A percentile compares a stretch with the other conserved stretches of the same genome.
Evolutionary conservation across 495 filamentous ascomycete species (phyloP).

Genomic region (Penicillium fimorum): DNA sequence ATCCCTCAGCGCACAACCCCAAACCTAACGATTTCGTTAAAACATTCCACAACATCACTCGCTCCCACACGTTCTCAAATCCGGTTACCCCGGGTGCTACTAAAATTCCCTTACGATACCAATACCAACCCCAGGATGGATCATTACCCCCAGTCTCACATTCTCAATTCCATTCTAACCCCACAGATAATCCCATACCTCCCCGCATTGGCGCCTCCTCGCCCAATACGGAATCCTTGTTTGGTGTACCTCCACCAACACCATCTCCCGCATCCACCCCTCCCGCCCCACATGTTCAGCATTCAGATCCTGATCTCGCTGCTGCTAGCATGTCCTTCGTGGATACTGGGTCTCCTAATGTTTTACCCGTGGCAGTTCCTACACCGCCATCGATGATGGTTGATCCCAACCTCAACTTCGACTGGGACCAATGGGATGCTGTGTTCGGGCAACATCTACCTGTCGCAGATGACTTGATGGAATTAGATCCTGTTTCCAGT

Average conservation of each 20-base stretch:
- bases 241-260: conserved; percentile 14
- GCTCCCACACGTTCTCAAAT: conserved; percentile 32
- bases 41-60: conserved; percentile 43
- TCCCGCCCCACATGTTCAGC: conserved; percentile 10
- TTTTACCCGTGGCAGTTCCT: conserved; percentile 24
- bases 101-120: conserved; percentile 29
- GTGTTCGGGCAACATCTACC: conserved; percentile 50
- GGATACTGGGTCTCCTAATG: conserved; percentile 26
- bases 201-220: conserved; percentile 9
- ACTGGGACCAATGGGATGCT: conserved; percentile 54
- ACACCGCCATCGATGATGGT: conserved; percentile 48
- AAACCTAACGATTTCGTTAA: conserved; percentile 36
- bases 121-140: conserved; percentile 20
- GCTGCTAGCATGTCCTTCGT: conserved; percentile 21
- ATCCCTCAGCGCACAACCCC: conserved; percentile 6
- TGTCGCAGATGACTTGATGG: conserved; percentile 48
- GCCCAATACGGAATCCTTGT: conserved; percentile 13
- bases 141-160: conserved; percentile 12
- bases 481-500: conserved; percentile 41
- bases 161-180: conserved; percentile 16
- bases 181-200: conserved; percentile 12
- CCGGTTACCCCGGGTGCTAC: conserved; percentile 18
- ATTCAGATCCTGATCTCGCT: neutral
- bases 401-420: conserved; percentile 46
- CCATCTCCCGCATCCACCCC: conserved; percentile 11